Base-by-base conservation (phyloP, 1,139 yeast genomes). In the Sugiyamaella castrensis region DNA sequence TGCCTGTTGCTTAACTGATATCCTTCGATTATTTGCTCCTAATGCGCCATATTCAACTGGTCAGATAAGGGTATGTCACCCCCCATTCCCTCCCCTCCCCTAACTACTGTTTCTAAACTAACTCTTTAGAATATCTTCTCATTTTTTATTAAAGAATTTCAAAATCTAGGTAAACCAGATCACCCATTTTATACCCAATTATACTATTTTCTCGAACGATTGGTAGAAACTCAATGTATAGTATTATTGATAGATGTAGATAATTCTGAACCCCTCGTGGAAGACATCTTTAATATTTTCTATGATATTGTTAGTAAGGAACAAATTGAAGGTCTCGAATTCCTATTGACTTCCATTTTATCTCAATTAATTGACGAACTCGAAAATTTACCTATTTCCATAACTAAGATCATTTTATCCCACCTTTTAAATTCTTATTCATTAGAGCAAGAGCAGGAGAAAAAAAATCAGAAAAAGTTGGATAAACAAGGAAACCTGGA, bases 1-100 rank as follows among this genome's bases (percentile, higher is more conserved):
- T 2, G 82, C 94, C 13, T 84, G 95, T 61, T 82, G 94, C 54
- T 58, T 89, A 9, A 76, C 91, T 2, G 96, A 89, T 64, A 72
- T 91, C 11, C 68, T 91, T 38, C 74, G 96, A 52, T 68, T 89
- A 9, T 84, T 76, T 63, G 97, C 96, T 0, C 97, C 97, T 0
- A 87, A 89, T 66, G 96, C 97, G 4, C 97, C 98, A 6, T 89
- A 77, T 66, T 80, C 87, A 1, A 81, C 81, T 32, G 57, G 70
- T 1, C 84, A 85, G 55, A 69, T 89, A 30, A 71, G 81, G 1
- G 80, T 75, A 28, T 73, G 60, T 46, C 11, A 5, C 8, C 35
- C 8, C 28, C 5, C n/a, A 16, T 10, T 15, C 27, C 4, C 11
- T 34, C 34, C 12, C 16, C 12, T 11, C 31, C n/a, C 13, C 45